Evolutionary conservation across 2,329 filamentous ascomycete genomes (phyloP), one percentile per base, ranked within the genome.

Genomic region (Aotearoamyces nothofagi): DNA sequence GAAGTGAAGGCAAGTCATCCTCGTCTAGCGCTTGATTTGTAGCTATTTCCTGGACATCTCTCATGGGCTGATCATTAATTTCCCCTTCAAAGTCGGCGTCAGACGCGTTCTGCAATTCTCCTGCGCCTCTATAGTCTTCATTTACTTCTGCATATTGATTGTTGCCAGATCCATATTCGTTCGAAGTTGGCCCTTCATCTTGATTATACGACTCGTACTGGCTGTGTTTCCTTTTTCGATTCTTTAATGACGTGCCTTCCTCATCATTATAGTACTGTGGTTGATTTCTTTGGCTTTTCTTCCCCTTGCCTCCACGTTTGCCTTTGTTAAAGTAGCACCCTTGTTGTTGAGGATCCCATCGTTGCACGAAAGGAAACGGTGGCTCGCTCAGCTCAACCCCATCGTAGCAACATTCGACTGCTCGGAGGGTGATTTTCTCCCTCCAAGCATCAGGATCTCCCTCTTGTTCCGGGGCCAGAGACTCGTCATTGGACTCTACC

Each of bases 351-450:
- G 69, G 66, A 51, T 92, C 82, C 87, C 86, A 94, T 26, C 80
- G 69, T 50, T 94, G 84, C 10, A 79, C 61, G 50, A 94, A 94
- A 0, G 86, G 86, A 45, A 92, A 94, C 0, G 86, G 81, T 0
- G 87, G 86, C 17, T 80, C 66, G 30, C 68, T 78, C 25, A 92
- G 59, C 17, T 66, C 56, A 22, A 82, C 56, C 4, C 63, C 66
- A 16, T 79, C 66, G n/a, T 79, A 64, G 36, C 73, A 70, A 52
- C 86, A 94, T 50, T 96, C 87, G 1, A 92, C 80, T 13, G 82
- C 86, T 14, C 69, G 66, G 35, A 92, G 71, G 8, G 59, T 65
- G 34, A 94, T 75, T 39, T 73, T 82, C 4, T 69, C 57, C 39
- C 69, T 69, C 86, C 86, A 94, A 13, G 68, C 63, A 16, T 78